phyloP scores from a whole-genome alignment of 2,329 filamentous ascomycete species.

The Scopulariopsis brevicaulis region DNA sequence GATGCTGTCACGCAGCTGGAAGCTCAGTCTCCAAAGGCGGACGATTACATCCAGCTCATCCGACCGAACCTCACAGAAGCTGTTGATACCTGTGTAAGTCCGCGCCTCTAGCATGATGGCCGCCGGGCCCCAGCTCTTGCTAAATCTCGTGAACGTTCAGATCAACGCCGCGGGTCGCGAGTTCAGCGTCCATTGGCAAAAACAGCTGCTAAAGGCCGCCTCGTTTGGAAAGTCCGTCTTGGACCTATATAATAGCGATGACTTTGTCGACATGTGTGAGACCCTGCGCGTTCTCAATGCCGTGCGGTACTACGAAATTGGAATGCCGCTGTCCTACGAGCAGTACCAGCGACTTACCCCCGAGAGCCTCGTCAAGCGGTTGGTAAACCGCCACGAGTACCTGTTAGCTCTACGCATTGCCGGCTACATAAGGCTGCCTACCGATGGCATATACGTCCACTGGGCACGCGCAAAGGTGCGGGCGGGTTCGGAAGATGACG shows the following conservation, averaged over 20 bases:
- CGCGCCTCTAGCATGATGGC: not conserved
- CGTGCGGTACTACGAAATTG: slow-evolving; percentile 81
- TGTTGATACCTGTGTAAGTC: slow-evolving; percentile 65
- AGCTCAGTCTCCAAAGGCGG: slow-evolving; percentile 88
- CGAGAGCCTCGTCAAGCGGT: slow-evolving; percentile 72
- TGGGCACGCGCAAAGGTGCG: slow-evolving; percentile 96
- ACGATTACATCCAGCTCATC: slow-evolving; percentile 95
- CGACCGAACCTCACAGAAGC: slow-evolving; percentile 79
- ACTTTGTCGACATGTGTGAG: slow-evolving; percentile 98
- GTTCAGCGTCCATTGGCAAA: slow-evolving; percentile 85
- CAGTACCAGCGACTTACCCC: slow-evolving; percentile 87
- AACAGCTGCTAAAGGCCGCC: slow-evolving; percentile 87
- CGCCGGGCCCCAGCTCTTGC: not conserved
- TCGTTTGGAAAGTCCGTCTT: slow-evolving; percentile 97
- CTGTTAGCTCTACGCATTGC: slow-evolving; percentile 81
- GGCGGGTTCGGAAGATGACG: slow-evolving; percentile 73
- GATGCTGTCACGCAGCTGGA: slow-evolving; percentile 89
- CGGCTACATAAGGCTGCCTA: slow-evolving; percentile 73
- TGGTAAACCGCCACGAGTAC: slow-evolving; percentile 86
- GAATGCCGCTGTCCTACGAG: slow-evolving; percentile 82
- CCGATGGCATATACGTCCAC: slow-evolving; percentile 86
- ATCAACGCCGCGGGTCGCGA: slow-evolving; percentile 86
- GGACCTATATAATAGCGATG: slow-evolving; percentile 94
- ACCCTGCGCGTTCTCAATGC: slow-evolving; percentile 87
- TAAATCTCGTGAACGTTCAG: not conserved